Evolutionary conservation across 257 asterid species (phyloP).

Genomic region (Fraxinus americana): DNA sequence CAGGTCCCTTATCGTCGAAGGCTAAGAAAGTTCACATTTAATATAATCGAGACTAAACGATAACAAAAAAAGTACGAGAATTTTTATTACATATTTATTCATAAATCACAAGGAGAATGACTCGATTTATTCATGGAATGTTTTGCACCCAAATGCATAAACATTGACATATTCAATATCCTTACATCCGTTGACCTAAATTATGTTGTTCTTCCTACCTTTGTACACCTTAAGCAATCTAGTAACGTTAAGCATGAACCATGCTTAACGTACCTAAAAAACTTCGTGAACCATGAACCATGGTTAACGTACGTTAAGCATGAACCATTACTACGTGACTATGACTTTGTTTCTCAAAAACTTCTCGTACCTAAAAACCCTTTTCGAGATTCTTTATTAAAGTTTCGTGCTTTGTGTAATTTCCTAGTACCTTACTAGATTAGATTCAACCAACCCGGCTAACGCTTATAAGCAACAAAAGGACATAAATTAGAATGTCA

Average conservation of each 20-base stretch:
- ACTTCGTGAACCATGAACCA: no score
- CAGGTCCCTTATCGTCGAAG: no score
- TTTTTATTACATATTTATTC: not conserved
- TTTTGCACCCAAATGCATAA: no score
- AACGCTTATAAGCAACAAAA: constrained; percentile 42
- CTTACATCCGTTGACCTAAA: not conserved
- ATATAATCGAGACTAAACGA: not conserved
- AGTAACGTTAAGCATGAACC: not conserved
- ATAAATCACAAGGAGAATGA: not conserved
- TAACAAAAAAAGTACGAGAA: not conserved
- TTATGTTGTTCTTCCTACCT: not conserved
- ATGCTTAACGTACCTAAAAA: no score
- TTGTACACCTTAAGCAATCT: not conserved
- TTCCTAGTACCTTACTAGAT: not conserved
- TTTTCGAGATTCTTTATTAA: not conserved
- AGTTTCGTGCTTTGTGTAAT: not conserved
- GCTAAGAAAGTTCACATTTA: no score
- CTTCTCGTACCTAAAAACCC: not conserved
- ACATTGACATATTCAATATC: no score
- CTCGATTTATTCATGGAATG: not conserved
- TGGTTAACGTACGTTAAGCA: not conserved
- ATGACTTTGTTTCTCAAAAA: not conserved
- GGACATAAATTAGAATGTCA: constrained; percentile 46
- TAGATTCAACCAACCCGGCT: constrained; percentile 36
- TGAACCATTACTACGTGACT: not conserved